Evolutionary conservation across 768 basidiomycete species (phyloP), one percentile per base, ranked within the genome.

Genomic region (Sistotremastrum suecicum): DNA sequence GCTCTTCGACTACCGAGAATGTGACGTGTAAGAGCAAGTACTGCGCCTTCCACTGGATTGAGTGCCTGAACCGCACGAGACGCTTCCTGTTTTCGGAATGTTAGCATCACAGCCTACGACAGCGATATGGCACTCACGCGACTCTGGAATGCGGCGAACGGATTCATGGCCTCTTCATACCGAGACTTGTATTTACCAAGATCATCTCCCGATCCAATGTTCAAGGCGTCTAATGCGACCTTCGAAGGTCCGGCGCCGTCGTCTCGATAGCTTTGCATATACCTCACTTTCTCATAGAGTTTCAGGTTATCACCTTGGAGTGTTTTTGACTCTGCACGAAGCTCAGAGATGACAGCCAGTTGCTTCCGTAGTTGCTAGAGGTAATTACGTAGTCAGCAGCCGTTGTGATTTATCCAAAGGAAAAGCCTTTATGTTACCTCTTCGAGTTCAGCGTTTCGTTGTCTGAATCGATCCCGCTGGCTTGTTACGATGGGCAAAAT

Each of bases 401-500:
- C 20, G 20, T 20, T 20, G 20, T 20, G 20, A 20, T 20, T 20
- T 20, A 20, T 20, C 20, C 42, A 45, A 38, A 12, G 37, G 31
- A 33, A 37, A 45, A 44, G 30, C 12, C 32, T 32, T 31, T 38
- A 34, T n/a, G 65, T 28, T 48, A 85, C 89, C 69, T 98, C 94
- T 65, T 99, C 94, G 10, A 99, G 73, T 57, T 99, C 95, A 12
- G 89, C 84, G 58, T 98, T 98, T 12, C 95, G 79, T 60, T 92
- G 89, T 43, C 94, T 72, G 75, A 98, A 99, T n/a, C 94, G 74
- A 58, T 99, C 95, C 47, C 95, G 74, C 58, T 99, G 95, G 56
- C 86, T 85, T 1, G 95, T 97, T 37, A 98, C 95, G 52, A 99
- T 98, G 2, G 94, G 95, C n/a, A 99, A 64, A 54, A 98, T 98